Evolutionary conservation across 2,329 filamentous ascomycete genomes (phyloP), one percentile per base, ranked within the genome.

Genomic region (Dothistroma septosporum): DNA sequence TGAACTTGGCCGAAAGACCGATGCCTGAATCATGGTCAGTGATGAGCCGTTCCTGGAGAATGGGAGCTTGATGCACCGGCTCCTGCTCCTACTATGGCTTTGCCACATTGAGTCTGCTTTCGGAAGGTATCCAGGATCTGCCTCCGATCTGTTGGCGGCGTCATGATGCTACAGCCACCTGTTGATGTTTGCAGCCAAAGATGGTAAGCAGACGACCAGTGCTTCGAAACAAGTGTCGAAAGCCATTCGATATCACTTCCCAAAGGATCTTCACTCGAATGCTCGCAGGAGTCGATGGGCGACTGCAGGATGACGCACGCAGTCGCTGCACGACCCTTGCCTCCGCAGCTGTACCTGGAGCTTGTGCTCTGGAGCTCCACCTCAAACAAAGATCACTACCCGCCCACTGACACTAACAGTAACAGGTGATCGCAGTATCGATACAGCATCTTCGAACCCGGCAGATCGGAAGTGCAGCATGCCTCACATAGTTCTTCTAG

Each of bases 1-100:
- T 82, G 68, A 83, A 87, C 68, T 90, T 90, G 61, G 87, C 87
- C 1, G 86, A 87, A 3, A 90, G 80, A 0, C 87, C 87, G 60
- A 88, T 88, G 48, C 86, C 85, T 82, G 57, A 46, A 4, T 10
- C n/a, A 24, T 59, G 14, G 46, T 53, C n/a, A 32, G 24, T 35
- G 2, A 31, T 35, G 2, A 44, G 41, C 33, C 16, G 44, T 48
- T 31, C 41, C 19, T 16, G 10, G 19, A n/a, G 21, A 7, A 19
- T 21, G 19, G 16, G 28, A 31, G 31, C 7, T 12, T 28, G 12
- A 57, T 68, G 57, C 74, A 79, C 79, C 83, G 24, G 87, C 87
- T 11, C 87, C 87, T 0, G 86, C 87, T n/a, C 87, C 87, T 49
- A 90, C 81, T 53, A 90, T 85, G 58, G 84, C 78, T 49, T 81